A percentile compares a stretch with the other conserved stretches of the same genome.
phyloP scores from a whole-genome alignment of 2,329 filamentous ascomycete species.

The Coniochaeta sp. region DNA sequence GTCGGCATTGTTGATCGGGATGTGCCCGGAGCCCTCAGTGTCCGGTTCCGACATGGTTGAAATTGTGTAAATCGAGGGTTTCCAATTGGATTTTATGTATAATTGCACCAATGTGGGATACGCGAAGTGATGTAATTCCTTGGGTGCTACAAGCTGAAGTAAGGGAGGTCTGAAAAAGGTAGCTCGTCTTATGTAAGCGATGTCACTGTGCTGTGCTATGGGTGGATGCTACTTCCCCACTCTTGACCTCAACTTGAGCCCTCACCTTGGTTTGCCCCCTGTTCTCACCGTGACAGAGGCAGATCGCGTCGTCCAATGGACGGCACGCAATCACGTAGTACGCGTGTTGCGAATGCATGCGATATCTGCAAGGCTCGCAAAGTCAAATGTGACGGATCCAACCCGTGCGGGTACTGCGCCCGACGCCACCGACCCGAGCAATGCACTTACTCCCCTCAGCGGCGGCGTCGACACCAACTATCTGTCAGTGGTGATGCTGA shows the following conservation, averaged over 20 bases:
- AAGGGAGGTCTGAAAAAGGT: too few relatives aligned
- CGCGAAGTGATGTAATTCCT: too few relatives aligned
- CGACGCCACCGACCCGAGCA: conserved; percentile 31
- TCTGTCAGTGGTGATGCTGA: not conserved
- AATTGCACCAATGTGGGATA: too few relatives aligned
- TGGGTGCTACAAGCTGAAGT: too few relatives aligned
- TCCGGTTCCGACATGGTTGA: not conserved
- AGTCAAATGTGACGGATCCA: conserved; percentile 46
- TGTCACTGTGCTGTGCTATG: too few relatives aligned
- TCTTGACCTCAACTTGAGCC: too few relatives aligned
- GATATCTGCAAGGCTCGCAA: conserved; percentile 47
- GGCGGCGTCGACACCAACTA: conserved; percentile 20
- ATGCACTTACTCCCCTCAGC: conserved; percentile 41
- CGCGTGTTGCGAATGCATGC: conserved; percentile 45
- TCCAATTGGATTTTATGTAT: too few relatives aligned
- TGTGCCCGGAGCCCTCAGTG: not conserved
- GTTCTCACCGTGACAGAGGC: too few relatives aligned
- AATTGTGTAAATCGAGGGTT: not conserved
- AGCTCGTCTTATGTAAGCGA: too few relatives aligned
- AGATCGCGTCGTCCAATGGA: not conserved
- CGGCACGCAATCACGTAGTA: conserved; percentile 9
- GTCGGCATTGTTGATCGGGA: conserved; percentile 22
- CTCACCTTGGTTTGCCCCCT: too few relatives aligned
- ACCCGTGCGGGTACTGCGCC: conserved; percentile 44
- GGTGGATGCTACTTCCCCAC: too few relatives aligned